A percentile compares a stretch with the other conserved stretches of the same genome.
Conservation (phyloP, 768 basidiomycete genomes). For the Serendipita sp. region DNA sequence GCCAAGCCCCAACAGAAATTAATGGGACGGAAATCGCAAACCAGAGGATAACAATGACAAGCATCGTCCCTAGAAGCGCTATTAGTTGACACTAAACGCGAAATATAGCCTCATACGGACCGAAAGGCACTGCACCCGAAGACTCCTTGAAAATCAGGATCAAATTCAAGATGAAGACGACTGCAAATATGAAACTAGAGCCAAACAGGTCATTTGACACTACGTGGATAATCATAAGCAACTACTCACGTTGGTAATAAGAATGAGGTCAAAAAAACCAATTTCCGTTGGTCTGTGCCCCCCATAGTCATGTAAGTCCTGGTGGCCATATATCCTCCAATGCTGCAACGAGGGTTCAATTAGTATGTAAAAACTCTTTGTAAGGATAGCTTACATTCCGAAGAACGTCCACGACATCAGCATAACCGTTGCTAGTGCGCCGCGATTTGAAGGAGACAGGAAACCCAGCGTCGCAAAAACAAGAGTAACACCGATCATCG, state of each 20-base stretch:
- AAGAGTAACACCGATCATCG: constrained; percentile 80
- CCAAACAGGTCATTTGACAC: constrained; percentile 6
- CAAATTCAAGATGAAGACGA: constrained; percentile 82
- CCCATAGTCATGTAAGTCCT: constrained; percentile 67
- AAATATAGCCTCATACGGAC: constrained; percentile 23
- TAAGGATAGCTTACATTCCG: constrained; percentile 40
- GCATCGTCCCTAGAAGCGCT: constrained; percentile 47
- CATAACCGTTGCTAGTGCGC: constrained; percentile 85
- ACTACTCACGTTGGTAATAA: constrained; percentile 62
- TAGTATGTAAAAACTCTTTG: not conserved
- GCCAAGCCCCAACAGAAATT: constrained; percentile 65
- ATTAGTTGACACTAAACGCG: not conserved
- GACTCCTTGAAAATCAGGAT: constrained; percentile 74
- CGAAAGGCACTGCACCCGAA: constrained; percentile 92
- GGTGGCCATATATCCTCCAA: constrained; percentile 80
- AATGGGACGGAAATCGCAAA: constrained; percentile 88
- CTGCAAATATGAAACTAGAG: constrained; percentile 56
- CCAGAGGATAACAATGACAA: constrained; percentile 73
- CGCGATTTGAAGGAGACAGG: constrained; percentile 88
- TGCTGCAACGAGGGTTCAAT: constrained; percentile 24
- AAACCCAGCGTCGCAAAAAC: constrained; percentile 88
- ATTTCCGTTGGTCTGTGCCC: constrained; percentile 61
- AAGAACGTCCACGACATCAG: constrained; percentile 91
- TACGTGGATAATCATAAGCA: constrained; percentile 3
- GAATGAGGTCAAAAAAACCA: constrained; percentile 77